These are phyloP conservation scores for Pseudogymnoascus sp. DNA, from an alignment of 2,329 filamentous ascomycete species.

Conservation along the genomic window DNA sequence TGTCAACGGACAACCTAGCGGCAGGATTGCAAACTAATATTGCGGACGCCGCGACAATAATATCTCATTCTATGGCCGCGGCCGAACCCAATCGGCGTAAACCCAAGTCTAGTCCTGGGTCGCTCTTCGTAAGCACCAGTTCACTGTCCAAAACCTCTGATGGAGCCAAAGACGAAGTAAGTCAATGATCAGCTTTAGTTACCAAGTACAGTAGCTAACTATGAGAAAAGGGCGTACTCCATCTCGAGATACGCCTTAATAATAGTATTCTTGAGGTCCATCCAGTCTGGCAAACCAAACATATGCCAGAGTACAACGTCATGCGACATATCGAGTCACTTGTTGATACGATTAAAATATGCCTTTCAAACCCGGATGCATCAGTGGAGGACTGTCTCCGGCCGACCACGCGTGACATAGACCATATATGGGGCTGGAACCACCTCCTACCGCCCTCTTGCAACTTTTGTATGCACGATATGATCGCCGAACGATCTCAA, in stretches of 20 bases:
- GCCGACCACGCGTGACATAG: slow-evolving; percentile 33
- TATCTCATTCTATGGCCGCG: slow-evolving; percentile 24
- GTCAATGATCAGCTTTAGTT: slow-evolving; percentile 10
- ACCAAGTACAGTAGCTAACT: slow-evolving; percentile 15
- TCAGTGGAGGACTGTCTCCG: slow-evolving; percentile 30
- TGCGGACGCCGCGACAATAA: slow-evolving; percentile 22
- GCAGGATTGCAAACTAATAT: slow-evolving; percentile 29
- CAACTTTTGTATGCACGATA: slow-evolving; percentile 40
- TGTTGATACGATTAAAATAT: slow-evolving; percentile 33
- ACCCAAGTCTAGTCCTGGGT: slow-evolving; percentile 7
- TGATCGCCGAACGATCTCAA: slow-evolving; percentile 34
- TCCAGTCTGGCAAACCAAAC: slow-evolving; percentile 36
- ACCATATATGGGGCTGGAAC: slow-evolving; percentile 43
- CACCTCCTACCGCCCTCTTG: slow-evolving; percentile 35
- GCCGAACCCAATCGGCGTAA: neutral
- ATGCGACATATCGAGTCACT: slow-evolving; percentile 36
- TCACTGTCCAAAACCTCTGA: slow-evolving; percentile 12
- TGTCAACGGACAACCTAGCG: slow-evolving; percentile 31
- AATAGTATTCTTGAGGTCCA: slow-evolving; percentile 29
- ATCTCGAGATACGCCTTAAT: slow-evolving; percentile 29
- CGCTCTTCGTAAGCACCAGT: slow-evolving; percentile 17
- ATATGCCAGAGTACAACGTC: slow-evolving; percentile 37
- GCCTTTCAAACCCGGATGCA: slow-evolving; percentile 25
- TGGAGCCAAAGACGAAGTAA: slow-evolving; percentile 23
- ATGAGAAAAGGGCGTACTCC: slow-evolving; percentile 25